Base-by-base conservation (phyloP, 129 eudicot genomes). In the Rutidosis leptorrhynchoides region DNA sequence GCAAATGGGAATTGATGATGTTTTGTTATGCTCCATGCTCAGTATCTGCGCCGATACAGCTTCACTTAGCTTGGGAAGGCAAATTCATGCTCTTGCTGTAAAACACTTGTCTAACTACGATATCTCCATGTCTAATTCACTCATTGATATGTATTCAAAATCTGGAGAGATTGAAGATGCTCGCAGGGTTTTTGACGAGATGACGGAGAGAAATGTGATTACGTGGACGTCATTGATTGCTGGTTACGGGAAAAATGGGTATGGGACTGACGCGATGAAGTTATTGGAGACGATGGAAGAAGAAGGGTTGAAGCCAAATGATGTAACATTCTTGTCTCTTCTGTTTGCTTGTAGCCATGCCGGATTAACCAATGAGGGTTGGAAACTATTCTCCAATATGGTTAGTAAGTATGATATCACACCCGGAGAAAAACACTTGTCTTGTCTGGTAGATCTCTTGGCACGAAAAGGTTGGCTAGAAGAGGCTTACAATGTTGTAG, bases 81-180 rank as follows among this genome's bases (percentile, higher is more conserved):
- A 81, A 59, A 26, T 87, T 22, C 95, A 83, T 22, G 85, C 71
- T n/a, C 21, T 77, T 54, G 77, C 81, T 0, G 4, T 78, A 3
- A 83, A 87, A 58, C 54, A 35, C 74, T 73, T 71, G 22, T 73
- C 73, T 5, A 28, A 15, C 32, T 59, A 51, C 43, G 95, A 84
- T 55, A 55, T 69, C 23, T 85, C 84, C 42, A 71, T 78, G 78
- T 64, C 66, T 69, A 87, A 87, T 69, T 83, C 88, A 51, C 85
- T 84, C 22, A 77, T 87, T 42, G 88, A 87, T 64, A 77, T 87
- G 90, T 87, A 87, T 75, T 83, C 87, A 37, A 87, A 87, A 77
- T 79, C 82, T 7, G 90, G 95, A 17, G 90, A 74, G 64, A 69
- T 87, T 17, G 69, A 64, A 25, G 74, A 77, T 30, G 85, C 87